A percentile compares a stretch with the other conserved stretches of the same genome.
These are phyloP conservation scores for Cetradonia linearis DNA, from an alignment of 495 filamentous ascomycete species.

Conservation along the genomic window DNA sequence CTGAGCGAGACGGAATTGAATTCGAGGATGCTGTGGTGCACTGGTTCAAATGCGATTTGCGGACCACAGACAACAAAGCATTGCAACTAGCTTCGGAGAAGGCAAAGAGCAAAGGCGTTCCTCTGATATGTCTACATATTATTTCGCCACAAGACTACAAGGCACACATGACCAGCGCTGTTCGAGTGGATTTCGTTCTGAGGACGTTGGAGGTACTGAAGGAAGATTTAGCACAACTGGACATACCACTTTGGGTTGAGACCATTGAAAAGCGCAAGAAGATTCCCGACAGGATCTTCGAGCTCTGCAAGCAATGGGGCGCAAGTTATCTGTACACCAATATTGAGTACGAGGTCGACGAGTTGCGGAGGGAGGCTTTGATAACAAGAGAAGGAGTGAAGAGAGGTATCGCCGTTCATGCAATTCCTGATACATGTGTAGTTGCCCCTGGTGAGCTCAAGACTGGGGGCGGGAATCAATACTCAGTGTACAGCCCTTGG, in stretches of 20 bases:
- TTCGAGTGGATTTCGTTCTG: constrained; percentile 70
- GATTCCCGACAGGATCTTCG: constrained; percentile 54
- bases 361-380: constrained; percentile 55
- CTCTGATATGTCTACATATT: constrained; percentile 67
- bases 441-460: constrained; percentile 60
- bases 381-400: constrained; percentile 50
- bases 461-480: constrained; percentile 61
- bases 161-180: constrained; percentile 64
- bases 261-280: constrained; percentile 54
- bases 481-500: constrained; percentile 79
- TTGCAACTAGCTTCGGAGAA: constrained; percentile 56
- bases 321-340: constrained; percentile 52
- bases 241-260: constrained; percentile 74
- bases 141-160: constrained; percentile 79
- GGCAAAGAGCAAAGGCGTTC: constrained; percentile 52
- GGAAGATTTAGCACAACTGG: constrained; percentile 52
- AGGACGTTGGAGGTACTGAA: constrained; percentile 56
- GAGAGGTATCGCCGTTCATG: constrained; percentile 51
- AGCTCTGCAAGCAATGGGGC: constrained; percentile 61
- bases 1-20: constrained; percentile 28
- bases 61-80: constrained; percentile 63
- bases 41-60: constrained; percentile 84
- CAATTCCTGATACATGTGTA: constrained; percentile 70
- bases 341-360: constrained; percentile 53
- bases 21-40: constrained; percentile 63